These are phyloP conservation scores for Claviceps maximensis DNA, from an alignment of 2,329 filamentous ascomycete species.

Conservation along the genomic window DNA sequence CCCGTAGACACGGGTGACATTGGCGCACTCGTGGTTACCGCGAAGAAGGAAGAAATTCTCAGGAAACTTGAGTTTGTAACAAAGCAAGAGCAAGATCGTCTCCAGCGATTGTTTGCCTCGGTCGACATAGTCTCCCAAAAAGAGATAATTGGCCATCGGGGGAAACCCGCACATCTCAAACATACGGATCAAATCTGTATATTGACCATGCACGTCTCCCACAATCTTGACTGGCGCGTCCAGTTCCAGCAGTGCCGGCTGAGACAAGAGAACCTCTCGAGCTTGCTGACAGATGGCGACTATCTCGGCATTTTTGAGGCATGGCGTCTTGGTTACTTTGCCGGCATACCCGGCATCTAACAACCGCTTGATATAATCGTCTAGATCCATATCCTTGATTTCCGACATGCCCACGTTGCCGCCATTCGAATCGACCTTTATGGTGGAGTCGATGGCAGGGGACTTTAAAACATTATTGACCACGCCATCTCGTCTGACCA, in stretches of 20 bases:
- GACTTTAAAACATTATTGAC: slow-evolving; percentile 48
- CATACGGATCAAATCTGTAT: slow-evolving; percentile 88
- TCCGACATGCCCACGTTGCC: slow-evolving; percentile 69
- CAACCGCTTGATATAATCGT: slow-evolving; percentile 92
- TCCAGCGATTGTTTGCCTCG: slow-evolving; percentile 91
- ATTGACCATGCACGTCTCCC: slow-evolving; percentile 92
- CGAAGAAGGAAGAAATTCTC: slow-evolving; percentile 94
- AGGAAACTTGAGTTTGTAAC: slow-evolving; percentile 94
- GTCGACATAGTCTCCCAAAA: slow-evolving; percentile 92
- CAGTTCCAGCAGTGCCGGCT: slow-evolving; percentile 83
- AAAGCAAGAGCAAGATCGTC: slow-evolving; percentile 82
- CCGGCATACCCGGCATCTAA: slow-evolving; percentile 90
- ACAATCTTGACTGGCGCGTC: slow-evolving; percentile 96
- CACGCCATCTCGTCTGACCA: slow-evolving; percentile 66
- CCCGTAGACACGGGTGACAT: slow-evolving; percentile 88
- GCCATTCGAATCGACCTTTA: slow-evolving; percentile 28
- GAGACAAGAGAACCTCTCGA: slow-evolving; percentile 77
- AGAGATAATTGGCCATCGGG: slow-evolving; percentile 81
- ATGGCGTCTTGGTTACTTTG: slow-evolving; percentile 95
- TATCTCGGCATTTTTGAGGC: slow-evolving; percentile 95
- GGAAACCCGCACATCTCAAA: slow-evolving; percentile 99
- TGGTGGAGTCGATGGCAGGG: slow-evolving; percentile 28
- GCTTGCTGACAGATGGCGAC: slow-evolving; percentile 83
- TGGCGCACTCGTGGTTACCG: slow-evolving; percentile 94
- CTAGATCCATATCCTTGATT: slow-evolving; percentile 83